phyloP scores from a whole-genome alignment of 2,329 filamentous ascomycete genomes.

The Juglanconis sp. region DNA sequence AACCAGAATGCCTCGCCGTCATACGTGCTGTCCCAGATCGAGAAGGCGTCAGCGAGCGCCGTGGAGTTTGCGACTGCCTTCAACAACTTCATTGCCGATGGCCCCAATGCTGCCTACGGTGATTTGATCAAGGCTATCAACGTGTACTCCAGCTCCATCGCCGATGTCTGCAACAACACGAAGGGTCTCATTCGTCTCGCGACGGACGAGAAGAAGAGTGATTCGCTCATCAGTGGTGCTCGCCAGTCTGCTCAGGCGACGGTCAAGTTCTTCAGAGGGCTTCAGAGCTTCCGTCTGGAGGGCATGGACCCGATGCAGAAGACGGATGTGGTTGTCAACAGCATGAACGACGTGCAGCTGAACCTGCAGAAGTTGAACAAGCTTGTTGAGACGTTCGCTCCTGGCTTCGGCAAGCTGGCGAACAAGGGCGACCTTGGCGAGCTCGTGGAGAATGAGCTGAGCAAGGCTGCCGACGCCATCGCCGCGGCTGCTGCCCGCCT shows the following conservation, averaged over 20 bases:
- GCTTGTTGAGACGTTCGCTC: conserved; percentile 85
- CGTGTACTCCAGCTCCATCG: conserved; percentile 83
- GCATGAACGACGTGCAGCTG: conserved; percentile 93
- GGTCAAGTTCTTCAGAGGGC: conserved; percentile 89
- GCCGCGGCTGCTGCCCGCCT: conserved; percentile 86
- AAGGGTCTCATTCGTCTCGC: conserved; percentile 92
- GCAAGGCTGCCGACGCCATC: conserved; percentile 92
- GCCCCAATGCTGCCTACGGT: conserved; percentile 81
- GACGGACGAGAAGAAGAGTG: conserved; percentile 91
- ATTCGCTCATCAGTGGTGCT: conserved; percentile 77
- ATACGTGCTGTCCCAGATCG: conserved; percentile 93
- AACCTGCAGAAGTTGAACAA: conserved; percentile 92
- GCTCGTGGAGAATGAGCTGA: conserved; percentile 86
- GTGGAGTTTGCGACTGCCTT: conserved; percentile 98
- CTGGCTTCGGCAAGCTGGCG: conserved; percentile 77
- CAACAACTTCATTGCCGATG: conserved; percentile 97
- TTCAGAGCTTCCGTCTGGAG: conserved; percentile 91
- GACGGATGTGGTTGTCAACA: conserved; percentile 95
- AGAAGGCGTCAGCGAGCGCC: conserved; percentile 89
- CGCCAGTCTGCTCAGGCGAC: conserved; percentile 82
- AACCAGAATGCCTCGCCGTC: conserved; percentile 96
- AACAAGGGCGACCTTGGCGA: conserved; percentile 86
- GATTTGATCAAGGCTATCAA: conserved; percentile 93
- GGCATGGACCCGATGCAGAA: conserved; percentile 87
- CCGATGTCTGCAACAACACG: conserved; percentile 92